These are phyloP conservation scores for Monosporozyma servazzii DNA, from an alignment of 805 yeast species.

Conservation along the genomic window DNA sequence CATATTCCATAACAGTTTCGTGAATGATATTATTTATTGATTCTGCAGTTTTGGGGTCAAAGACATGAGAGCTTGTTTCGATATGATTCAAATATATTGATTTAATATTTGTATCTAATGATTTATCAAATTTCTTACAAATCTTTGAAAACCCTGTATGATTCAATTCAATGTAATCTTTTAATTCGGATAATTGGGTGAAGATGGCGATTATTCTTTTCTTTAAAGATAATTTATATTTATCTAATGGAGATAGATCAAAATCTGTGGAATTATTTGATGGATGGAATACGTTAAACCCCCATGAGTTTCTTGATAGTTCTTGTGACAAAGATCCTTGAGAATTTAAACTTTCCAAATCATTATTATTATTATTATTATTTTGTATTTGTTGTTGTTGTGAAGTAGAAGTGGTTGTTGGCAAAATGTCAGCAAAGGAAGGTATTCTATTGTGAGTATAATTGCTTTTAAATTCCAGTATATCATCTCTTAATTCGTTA, in stretches of 20 bases:
- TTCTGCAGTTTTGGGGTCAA: conserved; percentile 39
- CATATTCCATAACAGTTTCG: conserved; percentile 45
- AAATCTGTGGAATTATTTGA: neutral
- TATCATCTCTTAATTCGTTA: conserved; percentile 50
- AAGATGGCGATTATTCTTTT: conserved; percentile 56
- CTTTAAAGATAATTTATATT: conserved; percentile 33
- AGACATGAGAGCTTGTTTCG: conserved; percentile 43
- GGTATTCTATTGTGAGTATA: conserved; percentile 10
- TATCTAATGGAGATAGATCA: neutral
- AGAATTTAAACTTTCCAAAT: neutral
- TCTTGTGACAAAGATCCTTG: neutral
- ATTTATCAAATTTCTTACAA: conserved; percentile 85
- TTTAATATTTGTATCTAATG: conserved; percentile 52
- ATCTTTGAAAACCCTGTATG: conserved; percentile 84
- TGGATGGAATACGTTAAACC: neutral
- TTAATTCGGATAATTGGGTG: conserved; percentile 71
- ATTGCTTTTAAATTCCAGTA: conserved; percentile 46
- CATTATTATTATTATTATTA: neutral
- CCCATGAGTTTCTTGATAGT: neutral
- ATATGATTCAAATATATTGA: conserved; percentile 46
- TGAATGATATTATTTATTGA: conserved; percentile 45
- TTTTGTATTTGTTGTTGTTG: neutral
- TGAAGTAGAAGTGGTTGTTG: neutral
- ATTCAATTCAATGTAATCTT: conserved; percentile 76
- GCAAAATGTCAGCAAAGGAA: neutral